A percentile compares a stretch with the other conserved stretches of the same genome.
Conservation (phyloP, 768 basidiomycete species). For the Nidularia sp. region DNA sequence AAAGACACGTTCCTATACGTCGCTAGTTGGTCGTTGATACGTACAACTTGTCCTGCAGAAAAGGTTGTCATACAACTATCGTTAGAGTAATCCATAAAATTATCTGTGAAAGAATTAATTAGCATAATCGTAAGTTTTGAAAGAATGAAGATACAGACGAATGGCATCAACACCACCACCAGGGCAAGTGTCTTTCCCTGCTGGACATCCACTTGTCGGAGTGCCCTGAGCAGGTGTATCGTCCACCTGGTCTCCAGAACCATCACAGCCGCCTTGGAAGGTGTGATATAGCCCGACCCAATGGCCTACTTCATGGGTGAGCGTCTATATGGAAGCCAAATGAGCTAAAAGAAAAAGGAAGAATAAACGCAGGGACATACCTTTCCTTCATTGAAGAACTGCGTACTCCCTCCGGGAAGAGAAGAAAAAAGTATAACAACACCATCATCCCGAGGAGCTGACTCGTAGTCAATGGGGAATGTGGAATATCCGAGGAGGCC, state of each 20-base stretch:
- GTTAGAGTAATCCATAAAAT: constrained; percentile 1
- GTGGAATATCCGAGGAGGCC: constrained; percentile 41
- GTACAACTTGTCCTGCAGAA: constrained; percentile 1
- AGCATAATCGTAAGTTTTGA: background rate
- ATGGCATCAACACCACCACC: constrained; percentile 1
- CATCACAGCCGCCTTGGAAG: constrained; percentile 34
- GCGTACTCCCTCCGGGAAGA: constrained; percentile 25
- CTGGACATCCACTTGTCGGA: constrained; percentile 24
- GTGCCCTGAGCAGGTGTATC: constrained; percentile 35
- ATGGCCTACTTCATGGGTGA: constrained; percentile 42
- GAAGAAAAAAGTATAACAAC: constrained; percentile 25
- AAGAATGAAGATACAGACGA: background rate
- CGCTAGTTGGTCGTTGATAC: background rate
- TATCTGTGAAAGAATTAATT: background rate
- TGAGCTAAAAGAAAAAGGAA: background rate
- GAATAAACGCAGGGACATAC: background rate
- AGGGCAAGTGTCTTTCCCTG: constrained; percentile 16
- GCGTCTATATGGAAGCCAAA: constrained; percentile 18
- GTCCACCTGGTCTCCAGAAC: constrained; percentile 28
- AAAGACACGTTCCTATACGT: no score
- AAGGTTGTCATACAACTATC: background rate
- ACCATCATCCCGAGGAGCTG: constrained; percentile 30
- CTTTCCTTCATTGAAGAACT: constrained; percentile 26
- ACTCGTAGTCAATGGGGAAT: constrained; percentile 29
- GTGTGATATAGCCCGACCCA: constrained; percentile 46